phyloP scores from a whole-genome alignment of 306 rosid species.

The Elaeagnus macrophylla region DNA sequence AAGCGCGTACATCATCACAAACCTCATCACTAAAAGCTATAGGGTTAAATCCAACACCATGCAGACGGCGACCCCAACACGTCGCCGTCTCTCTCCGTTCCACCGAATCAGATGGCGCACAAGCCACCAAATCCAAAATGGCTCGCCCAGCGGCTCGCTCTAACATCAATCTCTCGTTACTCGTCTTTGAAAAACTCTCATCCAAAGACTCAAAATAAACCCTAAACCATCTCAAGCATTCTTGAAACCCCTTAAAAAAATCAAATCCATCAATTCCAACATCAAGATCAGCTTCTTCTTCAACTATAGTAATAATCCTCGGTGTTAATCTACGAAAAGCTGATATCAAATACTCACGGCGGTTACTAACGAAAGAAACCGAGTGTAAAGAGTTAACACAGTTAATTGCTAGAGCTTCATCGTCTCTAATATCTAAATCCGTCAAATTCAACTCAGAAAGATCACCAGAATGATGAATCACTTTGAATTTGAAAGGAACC shows the following conservation, averaged over 20 bases:
- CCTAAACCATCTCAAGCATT: constrained; percentile 91
- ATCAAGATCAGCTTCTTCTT: constrained; percentile 83
- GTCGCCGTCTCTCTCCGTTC: constrained; percentile 70
- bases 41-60: constrained; percentile 50
- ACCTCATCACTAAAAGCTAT: constrained; percentile 76
- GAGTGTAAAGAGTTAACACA: constrained; percentile 61
- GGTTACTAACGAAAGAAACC: constrained; percentile 29
- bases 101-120: constrained; percentile 37
- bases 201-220: constrained; percentile 83
- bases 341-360: constrained; percentile 43
- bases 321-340: constrained; percentile 49
- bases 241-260: constrained; percentile 65
- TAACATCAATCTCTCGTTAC: constrained; percentile 63
- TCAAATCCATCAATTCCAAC: constrained; percentile 61
- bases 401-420: constrained; percentile 76
- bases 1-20: constrained; percentile 70
- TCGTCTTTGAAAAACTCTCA: constrained; percentile 61
- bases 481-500: constrained; percentile 78
- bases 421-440: constrained; percentile 42
- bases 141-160: constrained; percentile 79
- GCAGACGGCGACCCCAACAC: constrained; percentile 65
- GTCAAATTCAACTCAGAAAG: constrained; percentile 49
- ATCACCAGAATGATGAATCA: constrained; percentile 56
- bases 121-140: constrained; percentile 68
- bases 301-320: constrained; percentile 64